Evolutionary conservation across 148 eudicot species (phyloP).

Genomic region (Camellia lanceoleosa): DNA sequence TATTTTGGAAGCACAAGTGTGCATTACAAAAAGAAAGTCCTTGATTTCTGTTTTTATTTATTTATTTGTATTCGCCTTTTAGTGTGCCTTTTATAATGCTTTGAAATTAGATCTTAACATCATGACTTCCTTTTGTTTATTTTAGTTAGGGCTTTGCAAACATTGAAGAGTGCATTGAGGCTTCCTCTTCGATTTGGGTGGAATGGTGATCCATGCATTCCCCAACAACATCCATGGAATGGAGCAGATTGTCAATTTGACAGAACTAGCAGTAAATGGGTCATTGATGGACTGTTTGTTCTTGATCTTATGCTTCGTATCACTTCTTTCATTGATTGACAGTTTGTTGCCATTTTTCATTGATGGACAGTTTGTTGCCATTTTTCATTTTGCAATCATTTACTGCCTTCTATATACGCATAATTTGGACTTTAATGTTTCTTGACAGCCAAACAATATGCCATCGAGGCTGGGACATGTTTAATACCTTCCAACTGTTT

Average conservation of each 20-base stretch:
- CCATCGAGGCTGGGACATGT: too few species aligned
- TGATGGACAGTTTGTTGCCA: background rate
- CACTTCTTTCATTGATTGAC: background rate
- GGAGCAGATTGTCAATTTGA: constrained; percentile 94
- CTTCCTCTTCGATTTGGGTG: constrained; percentile 98
- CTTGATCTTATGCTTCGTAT: constrained; percentile 10
- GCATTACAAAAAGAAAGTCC: too few species aligned
- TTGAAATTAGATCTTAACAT: background rate
- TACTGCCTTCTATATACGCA: background rate
- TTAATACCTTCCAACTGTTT: too few species aligned
- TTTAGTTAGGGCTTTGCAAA: constrained; percentile 74
- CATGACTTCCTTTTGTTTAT: background rate
- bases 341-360: background rate
- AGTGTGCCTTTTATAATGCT: too few species aligned
- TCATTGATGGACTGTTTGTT: constrained; percentile 94
- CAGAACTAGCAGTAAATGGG: constrained; percentile 54
- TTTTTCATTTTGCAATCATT: background rate
- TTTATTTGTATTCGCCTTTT: too few species aligned
- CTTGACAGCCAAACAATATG: too few species aligned
- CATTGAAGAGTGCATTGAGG: constrained; percentile 63
- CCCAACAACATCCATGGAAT: constrained; percentile 96
- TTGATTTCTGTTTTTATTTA: too few species aligned
- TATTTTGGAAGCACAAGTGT: too few species aligned
- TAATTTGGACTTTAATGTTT: background rate
- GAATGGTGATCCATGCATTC: constrained; percentile 99